Percentiles rank a stretch among this genome's conserved stretches.
Evolutionary conservation across 2,329 filamentous ascomycete species (phyloP).

Genomic region (Colletotrichum ledebouriae): DNA sequence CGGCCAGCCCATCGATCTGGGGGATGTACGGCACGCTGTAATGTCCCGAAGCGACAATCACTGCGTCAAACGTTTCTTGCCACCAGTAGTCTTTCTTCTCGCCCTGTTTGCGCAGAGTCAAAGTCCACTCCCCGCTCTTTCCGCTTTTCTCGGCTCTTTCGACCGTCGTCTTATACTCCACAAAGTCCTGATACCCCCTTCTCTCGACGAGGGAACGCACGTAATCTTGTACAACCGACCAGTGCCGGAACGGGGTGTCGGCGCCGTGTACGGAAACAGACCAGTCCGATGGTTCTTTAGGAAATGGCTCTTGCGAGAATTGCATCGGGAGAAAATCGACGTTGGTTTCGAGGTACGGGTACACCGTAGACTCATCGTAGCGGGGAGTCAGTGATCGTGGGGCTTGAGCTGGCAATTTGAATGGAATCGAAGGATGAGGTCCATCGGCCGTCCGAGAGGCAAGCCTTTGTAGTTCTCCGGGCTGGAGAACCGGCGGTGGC

Average conservation of each 20-base stretch:
- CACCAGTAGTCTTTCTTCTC: conserved; percentile 68
- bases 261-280: conserved; percentile 61
- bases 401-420: conserved; percentile 59
- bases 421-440: conserved; percentile 59
- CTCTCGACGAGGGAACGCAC: conserved; percentile 65
- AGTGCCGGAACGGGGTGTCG: conserved; percentile 73
- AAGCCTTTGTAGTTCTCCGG: conserved; percentile 59
- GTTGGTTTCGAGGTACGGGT: conserved; percentile 75
- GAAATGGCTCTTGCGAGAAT: conserved; percentile 69
- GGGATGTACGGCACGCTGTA: conserved; percentile 71
- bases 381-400: conserved; percentile 61
- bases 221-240: conserved; percentile 68
- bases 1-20: conserved; percentile 60
- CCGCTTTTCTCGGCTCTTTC: conserved; percentile 67
- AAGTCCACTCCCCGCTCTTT: conserved; percentile 60
- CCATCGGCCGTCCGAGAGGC: conserved; percentile 63
- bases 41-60: conserved; percentile 72
- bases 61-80: conserved; percentile 72
- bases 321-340: conserved; percentile 71
- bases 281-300: conserved; percentile 49
- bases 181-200: conserved; percentile 64
- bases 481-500: conserved; percentile 52
- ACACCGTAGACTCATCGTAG: conserved; percentile 70
- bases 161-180: conserved; percentile 71
- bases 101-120: conserved; percentile 62